Conservation (phyloP, 1,284 basidiomycete genomes). For the Kwoniella shivajii region DNA sequence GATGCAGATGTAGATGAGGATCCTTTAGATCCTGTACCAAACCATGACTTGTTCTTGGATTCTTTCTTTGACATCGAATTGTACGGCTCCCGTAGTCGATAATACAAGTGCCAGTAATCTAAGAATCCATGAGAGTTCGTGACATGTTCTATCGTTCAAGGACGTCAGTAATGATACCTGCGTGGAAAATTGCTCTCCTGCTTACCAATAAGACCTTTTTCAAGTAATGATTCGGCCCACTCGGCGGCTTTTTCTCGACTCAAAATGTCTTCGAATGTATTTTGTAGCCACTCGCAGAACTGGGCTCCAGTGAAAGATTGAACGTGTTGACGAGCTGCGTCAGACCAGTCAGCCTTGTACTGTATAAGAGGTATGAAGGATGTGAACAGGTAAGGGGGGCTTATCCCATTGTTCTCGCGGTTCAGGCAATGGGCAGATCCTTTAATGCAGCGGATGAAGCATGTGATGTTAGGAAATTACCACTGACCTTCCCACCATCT, state of each 20-base stretch:
- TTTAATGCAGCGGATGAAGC: too few species aligned
- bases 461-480: too few species aligned
- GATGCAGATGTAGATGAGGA: neutral
- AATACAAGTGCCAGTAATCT: slow-evolving; percentile 81
- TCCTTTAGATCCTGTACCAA: slow-evolving; percentile 17
- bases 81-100: slow-evolving; percentile 76
- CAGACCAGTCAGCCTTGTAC: neutral
- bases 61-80: slow-evolving; percentile 29
- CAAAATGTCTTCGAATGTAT: slow-evolving; percentile 80
- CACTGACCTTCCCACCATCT: slow-evolving; percentile 50
- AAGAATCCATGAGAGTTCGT: slow-evolving; percentile 75
- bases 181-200: neutral
- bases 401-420: too few species aligned
- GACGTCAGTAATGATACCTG: neutral
- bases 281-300: slow-evolving; percentile 81
- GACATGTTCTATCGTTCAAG: slow-evolving; percentile 66
- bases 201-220: slow-evolving; percentile 71
- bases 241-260: slow-evolving; percentile 76
- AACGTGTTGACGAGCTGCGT: slow-evolving; percentile 30
- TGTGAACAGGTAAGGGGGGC: too few species aligned
- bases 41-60: slow-evolving; percentile 40
- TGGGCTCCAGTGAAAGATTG: slow-evolving; percentile 85
- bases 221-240: slow-evolving; percentile 71
- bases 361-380: too few species aligned
- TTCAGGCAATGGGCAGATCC: too few species aligned